phyloP scores from a whole-genome alignment of 177 flowering plant genomes.

The Tripterygium wilfordii region DNA sequence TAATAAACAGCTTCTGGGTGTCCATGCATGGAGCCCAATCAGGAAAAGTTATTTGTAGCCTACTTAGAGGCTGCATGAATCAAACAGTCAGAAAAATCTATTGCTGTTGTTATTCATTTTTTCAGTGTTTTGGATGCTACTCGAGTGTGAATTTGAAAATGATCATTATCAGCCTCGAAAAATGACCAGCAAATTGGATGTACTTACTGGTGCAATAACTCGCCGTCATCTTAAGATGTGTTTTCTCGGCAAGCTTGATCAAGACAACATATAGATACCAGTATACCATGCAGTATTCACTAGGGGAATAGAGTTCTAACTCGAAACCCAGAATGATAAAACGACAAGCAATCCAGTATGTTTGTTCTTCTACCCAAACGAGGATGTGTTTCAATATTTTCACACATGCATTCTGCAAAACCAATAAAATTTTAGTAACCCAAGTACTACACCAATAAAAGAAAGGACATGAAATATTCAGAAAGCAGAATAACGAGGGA shows the following conservation, averaged over 20 bases:
- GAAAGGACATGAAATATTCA: background rate
- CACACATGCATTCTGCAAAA: slow-evolving; percentile 48
- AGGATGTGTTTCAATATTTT: slow-evolving; percentile 62
- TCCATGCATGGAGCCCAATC: no score
- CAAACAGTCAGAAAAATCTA: no score
- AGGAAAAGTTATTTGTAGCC: no score
- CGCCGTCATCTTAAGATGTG: slow-evolving; percentile 46
- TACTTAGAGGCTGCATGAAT: no score
- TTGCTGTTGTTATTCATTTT: no score
- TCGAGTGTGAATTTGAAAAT: no score
- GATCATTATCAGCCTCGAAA: background rate
- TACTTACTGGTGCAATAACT: slow-evolving; percentile 50
- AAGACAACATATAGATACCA: slow-evolving; percentile 79
- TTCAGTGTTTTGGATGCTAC: no score
- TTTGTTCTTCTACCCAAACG: slow-evolving; percentile 92
- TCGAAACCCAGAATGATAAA: slow-evolving; percentile 92
- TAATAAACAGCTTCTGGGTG: no score
- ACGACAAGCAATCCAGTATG: slow-evolving; percentile 90
- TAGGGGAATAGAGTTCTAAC: slow-evolving; percentile 80
- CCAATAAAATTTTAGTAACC: slow-evolving; percentile 3
- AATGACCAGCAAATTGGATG: background rate
- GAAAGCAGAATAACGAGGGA: background rate
- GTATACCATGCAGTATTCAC: slow-evolving; percentile 97
- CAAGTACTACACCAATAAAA: no score
- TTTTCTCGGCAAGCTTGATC: slow-evolving; percentile 77